Percentiles rank a stretch among this genome's conserved stretches.
phyloP scores from a whole-genome alignment of 208 protist species.

The Blechomonas ayalai region DNA sequence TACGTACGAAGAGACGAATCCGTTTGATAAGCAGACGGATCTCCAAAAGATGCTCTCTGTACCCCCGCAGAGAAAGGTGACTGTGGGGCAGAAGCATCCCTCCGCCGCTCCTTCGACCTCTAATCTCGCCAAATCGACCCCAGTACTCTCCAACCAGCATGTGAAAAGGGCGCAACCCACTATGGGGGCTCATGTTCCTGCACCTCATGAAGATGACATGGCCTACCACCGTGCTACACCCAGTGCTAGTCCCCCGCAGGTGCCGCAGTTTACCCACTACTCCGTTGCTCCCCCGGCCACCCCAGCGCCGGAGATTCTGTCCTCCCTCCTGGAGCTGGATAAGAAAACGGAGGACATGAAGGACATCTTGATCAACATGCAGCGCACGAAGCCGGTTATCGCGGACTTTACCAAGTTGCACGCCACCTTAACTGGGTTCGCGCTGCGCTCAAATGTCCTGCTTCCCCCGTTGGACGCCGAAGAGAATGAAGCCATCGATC shows the following conservation, averaged over 20 bases:
- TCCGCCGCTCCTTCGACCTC: too few relatives aligned
- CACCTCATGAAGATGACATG: too few relatives aligned
- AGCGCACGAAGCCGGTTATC: constrained; percentile 34
- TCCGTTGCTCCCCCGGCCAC: neutral
- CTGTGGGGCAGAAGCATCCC: constrained; percentile 19
- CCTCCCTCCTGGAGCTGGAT: constrained; percentile 26
- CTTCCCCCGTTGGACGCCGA: constrained; percentile 21
- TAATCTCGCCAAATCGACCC: too few relatives aligned
- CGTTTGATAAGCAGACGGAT: constrained; percentile 12
- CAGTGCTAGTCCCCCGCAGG: neutral
- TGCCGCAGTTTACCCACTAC: neutral
- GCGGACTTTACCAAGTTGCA: constrained; percentile 64
- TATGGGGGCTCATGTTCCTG: too few relatives aligned
- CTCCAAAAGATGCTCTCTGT: neutral
- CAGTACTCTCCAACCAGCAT: too few relatives aligned
- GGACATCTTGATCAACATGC: constrained; percentile 12
- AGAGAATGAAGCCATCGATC: constrained; percentile 30
- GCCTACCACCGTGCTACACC: too few relatives aligned
- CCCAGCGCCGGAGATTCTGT: constrained; percentile 23
- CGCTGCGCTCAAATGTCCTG: constrained; percentile 11
- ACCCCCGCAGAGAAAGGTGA: constrained; percentile 36
- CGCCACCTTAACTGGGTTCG: constrained; percentile 35
- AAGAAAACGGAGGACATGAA: constrained; percentile 32
- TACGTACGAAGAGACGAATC: constrained; percentile 51
- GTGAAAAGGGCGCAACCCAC: too few relatives aligned